These are phyloP conservation scores for Taiwanofungus camphoratus DNA, from an alignment of 1,284 basidiomycete species.

Conservation along the genomic window DNA sequence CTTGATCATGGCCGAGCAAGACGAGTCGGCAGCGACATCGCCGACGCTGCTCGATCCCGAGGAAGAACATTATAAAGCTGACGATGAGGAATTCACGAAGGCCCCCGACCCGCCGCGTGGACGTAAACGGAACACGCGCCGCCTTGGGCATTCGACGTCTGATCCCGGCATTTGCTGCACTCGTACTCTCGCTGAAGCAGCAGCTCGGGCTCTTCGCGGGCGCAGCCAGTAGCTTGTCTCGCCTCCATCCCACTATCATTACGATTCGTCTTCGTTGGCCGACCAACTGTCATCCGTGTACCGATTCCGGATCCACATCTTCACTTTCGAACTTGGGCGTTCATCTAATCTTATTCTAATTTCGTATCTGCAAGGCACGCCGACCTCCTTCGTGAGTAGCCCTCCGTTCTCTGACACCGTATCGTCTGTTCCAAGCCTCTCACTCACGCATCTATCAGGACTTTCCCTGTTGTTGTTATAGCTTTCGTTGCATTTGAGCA, in stretches of 20 bases:
- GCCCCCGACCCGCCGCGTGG: conserved; percentile 24
- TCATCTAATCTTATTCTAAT: conserved; percentile 11
- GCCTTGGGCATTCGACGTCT: conserved; percentile 30
- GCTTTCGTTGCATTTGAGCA: conserved; percentile 5
- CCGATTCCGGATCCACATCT: neutral
- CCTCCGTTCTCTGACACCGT: neutral
- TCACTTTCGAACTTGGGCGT: conserved; percentile 5
- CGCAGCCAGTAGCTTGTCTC: conserved; percentile 17
- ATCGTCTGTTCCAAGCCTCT: neutral
- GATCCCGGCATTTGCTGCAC: conserved; percentile 25
- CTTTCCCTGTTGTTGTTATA: conserved; percentile 8
- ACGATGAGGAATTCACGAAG: conserved; percentile 24
- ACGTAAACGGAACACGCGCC: conserved; percentile 22
- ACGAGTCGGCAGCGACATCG: conserved; percentile 15
- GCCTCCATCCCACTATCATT: neutral
- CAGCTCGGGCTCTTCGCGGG: conserved; percentile 13
- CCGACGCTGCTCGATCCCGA: conserved; percentile 23
- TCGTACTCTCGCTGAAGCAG: conserved; percentile 14
- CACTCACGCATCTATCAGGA: neutral
- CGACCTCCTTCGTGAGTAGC: conserved; percentile 11
- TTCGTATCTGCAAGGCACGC: conserved; percentile 8
- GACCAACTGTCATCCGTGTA: neutral
- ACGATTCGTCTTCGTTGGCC: too few species aligned
- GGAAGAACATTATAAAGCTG: conserved; percentile 32
- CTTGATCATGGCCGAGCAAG: conserved; percentile 24